Conservation (phyloP, 768 basidiomycete species). For the Tylopilus vinaceipallidus region DNA sequence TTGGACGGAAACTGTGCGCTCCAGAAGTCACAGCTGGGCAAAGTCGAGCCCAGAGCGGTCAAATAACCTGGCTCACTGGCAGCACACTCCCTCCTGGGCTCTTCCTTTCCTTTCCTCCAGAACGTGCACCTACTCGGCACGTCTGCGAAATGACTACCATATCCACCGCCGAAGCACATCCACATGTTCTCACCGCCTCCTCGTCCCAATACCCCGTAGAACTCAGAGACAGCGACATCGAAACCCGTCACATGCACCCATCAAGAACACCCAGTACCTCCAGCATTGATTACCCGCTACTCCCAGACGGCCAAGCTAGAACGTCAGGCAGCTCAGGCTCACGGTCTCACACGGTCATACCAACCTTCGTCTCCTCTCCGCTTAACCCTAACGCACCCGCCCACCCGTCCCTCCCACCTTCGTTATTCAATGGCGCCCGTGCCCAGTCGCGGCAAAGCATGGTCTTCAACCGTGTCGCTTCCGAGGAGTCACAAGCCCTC, state of each 20-base stretch:
- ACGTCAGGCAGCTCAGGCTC: too few relatives aligned
- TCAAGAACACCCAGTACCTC: constrained; percentile 25
- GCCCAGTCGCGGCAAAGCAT: constrained; percentile 40
- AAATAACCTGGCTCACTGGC: constrained; percentile 7
- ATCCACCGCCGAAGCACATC: constrained; percentile 52
- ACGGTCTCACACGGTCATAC: constrained; percentile 25
- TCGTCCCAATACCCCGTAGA: constrained; percentile 1
- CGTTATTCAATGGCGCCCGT: constrained; percentile 33
- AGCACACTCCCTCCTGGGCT: not conserved
- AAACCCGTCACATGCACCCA: constrained; percentile 1
- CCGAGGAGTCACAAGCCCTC: constrained; percentile 45
- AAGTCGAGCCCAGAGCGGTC: not conserved
- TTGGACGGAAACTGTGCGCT: not conserved
- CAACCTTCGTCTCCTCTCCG: constrained; percentile 49
- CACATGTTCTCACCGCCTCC: constrained; percentile 35
- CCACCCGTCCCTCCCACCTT: constrained; percentile 10
- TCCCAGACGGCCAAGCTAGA: constrained; percentile 14
- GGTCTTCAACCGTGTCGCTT: constrained; percentile 42
- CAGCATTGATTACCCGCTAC: constrained; percentile 32
- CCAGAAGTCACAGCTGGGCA: constrained; percentile 3
- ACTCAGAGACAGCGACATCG: constrained; percentile 6
- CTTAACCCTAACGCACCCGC: constrained; percentile 43
- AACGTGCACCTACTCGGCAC: constrained; percentile 2
- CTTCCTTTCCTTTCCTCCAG: not conserved
- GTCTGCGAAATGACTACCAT: constrained; percentile 34